phyloP scores from a whole-genome alignment of 2,329 filamentous ascomycete species.

The Ascochyta viciae-villosae region DNA sequence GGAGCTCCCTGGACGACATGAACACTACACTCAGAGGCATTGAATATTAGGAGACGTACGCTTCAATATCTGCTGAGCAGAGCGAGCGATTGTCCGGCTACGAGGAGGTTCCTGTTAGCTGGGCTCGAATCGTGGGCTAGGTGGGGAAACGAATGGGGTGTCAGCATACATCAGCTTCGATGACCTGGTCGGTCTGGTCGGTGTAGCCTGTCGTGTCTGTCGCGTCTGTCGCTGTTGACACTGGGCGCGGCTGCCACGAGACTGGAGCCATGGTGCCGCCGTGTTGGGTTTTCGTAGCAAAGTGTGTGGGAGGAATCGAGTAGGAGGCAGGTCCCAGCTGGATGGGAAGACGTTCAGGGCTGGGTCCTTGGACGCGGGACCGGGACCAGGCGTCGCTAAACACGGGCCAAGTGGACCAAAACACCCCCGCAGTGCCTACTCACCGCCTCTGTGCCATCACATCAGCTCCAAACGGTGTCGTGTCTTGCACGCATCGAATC shows the following conservation, averaged over 20 bases:
- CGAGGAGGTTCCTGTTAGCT: slow-evolving; percentile 24
- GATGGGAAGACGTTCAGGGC: slow-evolving; percentile 18
- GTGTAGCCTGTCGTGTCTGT: slow-evolving; percentile 9
- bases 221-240: slow-evolving; percentile 15
- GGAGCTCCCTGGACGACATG: slow-evolving; percentile 42
- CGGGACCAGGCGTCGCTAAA: slow-evolving; percentile 9
- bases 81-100: slow-evolving; percentile 45
- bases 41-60: slow-evolving; percentile 31
- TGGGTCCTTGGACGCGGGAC: slow-evolving; percentile 14
- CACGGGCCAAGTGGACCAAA: slow-evolving; percentile 6
- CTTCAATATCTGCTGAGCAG: slow-evolving; percentile 39
- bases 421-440: slow-evolving; percentile 11
- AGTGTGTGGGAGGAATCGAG: slow-evolving; percentile 9
- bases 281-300: slow-evolving; percentile 4
- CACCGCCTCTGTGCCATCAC: slow-evolving; percentile 10
- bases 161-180: slow-evolving; percentile 16
- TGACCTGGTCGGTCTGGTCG: neutral
- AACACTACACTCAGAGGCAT: slow-evolving; percentile 10
- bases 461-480: slow-evolving; percentile 5
- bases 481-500: slow-evolving; percentile 9
- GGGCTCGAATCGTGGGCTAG: slow-evolving; percentile 15
- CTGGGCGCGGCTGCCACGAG: slow-evolving; percentile 5
- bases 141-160: slow-evolving; percentile 9
- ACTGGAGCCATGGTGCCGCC: slow-evolving; percentile 3
- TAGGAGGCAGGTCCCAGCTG: slow-evolving; percentile 14